Base-by-base conservation (phyloP, 208 protist genomes). In the Vickermania spadyakhi region DNA sequence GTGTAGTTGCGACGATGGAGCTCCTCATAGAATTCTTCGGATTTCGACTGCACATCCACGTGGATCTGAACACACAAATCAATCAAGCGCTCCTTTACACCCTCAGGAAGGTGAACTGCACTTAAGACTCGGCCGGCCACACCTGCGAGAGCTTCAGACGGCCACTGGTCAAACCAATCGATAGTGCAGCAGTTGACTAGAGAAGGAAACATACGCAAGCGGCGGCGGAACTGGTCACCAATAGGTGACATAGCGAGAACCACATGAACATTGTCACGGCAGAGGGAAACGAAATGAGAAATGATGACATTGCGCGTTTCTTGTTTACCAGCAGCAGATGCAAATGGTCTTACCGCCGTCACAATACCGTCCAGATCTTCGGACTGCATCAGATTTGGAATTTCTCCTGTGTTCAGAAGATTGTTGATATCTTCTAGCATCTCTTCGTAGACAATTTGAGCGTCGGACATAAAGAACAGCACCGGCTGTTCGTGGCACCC, bases 361-460 rank as follows among this genome's bases (percentile, higher is more conserved):
- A 98, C 77, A 60, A 99, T 96, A 68, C 84, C 74, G 52, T 97
- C 94, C 51, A 97, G 73, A 55, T 99, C 97, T 50, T 99, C 97
- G 21, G 72, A 58, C 60, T 87, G 84, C 79, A 98, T 98, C n/a
- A 99, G 64, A 60, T 97, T 97, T 18, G 97, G 96, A 53, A 98
- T 89, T 77, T 99, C 97, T 60, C 97, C 97, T 4, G 90, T 94
- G 80, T 98, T 99, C 11, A 99, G 81, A 30, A 99, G 84, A 76
- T 97, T 98, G 77, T 99, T 99, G 58, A 99, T 86, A 79, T 98
- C 96, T 77, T 99, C 97, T 21, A 99, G 83, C 79, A 98, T 98
- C 60, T 90, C 68, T 72, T 98, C 96, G 36, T 90, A 70, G 21
- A 98, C 82, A 57, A 99, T 91, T 74, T 99, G 94, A 2, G 86